Evolutionary conservation across 2,329 filamentous ascomycete genomes (phyloP).

Genomic region (Cladosporium velox): DNA sequence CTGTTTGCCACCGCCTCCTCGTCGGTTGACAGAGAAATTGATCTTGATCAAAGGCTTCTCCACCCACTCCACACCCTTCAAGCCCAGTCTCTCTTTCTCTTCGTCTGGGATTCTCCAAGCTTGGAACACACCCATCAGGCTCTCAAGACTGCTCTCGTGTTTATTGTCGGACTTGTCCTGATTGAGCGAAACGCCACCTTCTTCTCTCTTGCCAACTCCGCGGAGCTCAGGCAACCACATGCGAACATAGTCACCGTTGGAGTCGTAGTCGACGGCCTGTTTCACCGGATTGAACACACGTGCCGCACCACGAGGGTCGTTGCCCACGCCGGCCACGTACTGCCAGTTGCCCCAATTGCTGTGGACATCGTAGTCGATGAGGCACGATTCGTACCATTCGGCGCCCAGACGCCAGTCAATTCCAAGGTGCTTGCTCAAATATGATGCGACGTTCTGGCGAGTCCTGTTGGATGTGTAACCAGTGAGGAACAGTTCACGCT

Average conservation of each 20-base stretch:
- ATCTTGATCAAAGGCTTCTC: conserved; percentile 67
- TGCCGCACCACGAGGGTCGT: conserved; percentile 70
- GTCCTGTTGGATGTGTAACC: conserved; percentile 78
- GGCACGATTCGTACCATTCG: conserved; percentile 77
- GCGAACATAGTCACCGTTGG: conserved; percentile 68
- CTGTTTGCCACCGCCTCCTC: conserved; percentile 38
- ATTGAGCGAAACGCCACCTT: conserved; percentile 8
- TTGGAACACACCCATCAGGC: conserved; percentile 66
- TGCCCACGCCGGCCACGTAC: conserved; percentile 77
- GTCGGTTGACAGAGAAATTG: conserved; percentile 59
- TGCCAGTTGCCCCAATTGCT: conserved; percentile 85
- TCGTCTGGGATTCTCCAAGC: conserved; percentile 64
- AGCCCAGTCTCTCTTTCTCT: conserved; percentile 58
- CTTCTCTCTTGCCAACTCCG: conserved; percentile 42
- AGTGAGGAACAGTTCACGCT: conserved; percentile 72
- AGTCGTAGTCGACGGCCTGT: conserved; percentile 76
- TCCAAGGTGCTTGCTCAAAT: conserved; percentile 69
- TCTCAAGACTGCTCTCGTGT: conserved; percentile 33
- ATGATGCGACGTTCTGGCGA: conserved; percentile 74
- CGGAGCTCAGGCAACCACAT: conserved; percentile 71
- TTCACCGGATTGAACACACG: conserved; percentile 83
- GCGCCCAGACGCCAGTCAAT: conserved; percentile 81
- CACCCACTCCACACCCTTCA: conserved; percentile 64
- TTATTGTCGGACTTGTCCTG: not conserved
- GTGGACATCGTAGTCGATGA: conserved; percentile 74